A percentile compares a stretch with the other conserved stretches of the same genome.
These are phyloP conservation scores for Microstroma glucosiphilum DNA, from an alignment of 1,284 basidiomycete species.

Conservation along the genomic window DNA sequence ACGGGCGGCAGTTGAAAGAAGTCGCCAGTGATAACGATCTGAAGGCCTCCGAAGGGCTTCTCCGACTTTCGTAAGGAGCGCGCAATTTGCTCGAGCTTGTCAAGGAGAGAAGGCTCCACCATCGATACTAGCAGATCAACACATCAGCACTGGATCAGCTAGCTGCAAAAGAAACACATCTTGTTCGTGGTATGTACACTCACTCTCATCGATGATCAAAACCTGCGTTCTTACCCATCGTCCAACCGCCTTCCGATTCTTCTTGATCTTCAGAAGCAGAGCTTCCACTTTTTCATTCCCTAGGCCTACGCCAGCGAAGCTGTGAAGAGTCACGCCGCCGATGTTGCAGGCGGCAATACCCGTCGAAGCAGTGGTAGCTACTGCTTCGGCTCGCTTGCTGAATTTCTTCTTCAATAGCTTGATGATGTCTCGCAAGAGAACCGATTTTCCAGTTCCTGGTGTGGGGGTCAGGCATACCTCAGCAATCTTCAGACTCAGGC, in stretches of 20 bases:
- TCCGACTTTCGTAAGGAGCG: slow-evolving; percentile 59
- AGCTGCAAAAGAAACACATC: neutral
- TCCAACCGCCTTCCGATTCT: slow-evolving; percentile 64
- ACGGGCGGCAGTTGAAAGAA: slow-evolving; percentile 97
- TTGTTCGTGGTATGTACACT: slow-evolving; percentile 28
- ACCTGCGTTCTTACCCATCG: slow-evolving; percentile 69
- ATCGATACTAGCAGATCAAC: slow-evolving; percentile 60
- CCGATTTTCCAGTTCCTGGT: slow-evolving; percentile 86
- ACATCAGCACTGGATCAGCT: neutral
- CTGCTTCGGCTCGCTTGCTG: slow-evolving; percentile 56
- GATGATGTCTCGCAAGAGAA: slow-evolving; percentile 85
- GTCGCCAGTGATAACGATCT: slow-evolving; percentile 87
- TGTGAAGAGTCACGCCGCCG: slow-evolving; percentile 85
- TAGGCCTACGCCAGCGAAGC: slow-evolving; percentile 80
- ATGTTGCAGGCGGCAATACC: slow-evolving; percentile 90
- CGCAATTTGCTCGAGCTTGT: slow-evolving; percentile 72
- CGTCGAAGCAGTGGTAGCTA: slow-evolving; percentile 80
- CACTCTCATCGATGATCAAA: slow-evolving; percentile 90
- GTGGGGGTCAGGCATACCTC: neutral
- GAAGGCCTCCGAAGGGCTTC: slow-evolving; percentile 84
- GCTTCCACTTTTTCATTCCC: slow-evolving; percentile 65
- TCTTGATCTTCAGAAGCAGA: slow-evolving; percentile 63
- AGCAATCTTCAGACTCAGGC: neutral
- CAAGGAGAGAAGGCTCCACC: slow-evolving; percentile 87
- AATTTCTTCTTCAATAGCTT: slow-evolving; percentile 58